Percentiles rank a stretch among this genome's conserved stretches.
Evolutionary conservation across 495 filamentous ascomycete species (phyloP).

Genomic region (Penicillium manginii): DNA sequence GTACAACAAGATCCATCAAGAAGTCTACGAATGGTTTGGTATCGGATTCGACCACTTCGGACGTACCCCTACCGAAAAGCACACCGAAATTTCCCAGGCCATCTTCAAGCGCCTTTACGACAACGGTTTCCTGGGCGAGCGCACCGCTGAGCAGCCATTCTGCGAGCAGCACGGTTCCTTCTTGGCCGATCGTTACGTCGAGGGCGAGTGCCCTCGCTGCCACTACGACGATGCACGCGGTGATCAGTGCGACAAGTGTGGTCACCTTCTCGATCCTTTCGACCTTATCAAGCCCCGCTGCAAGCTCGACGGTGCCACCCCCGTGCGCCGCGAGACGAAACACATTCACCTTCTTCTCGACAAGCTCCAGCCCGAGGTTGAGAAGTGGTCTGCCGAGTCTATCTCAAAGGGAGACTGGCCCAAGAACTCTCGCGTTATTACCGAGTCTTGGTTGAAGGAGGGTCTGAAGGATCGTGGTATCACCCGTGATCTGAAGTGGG

Average conservation of each 20-base stretch:
- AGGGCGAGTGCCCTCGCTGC: conserved; percentile 84
- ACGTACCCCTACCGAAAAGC: conserved; percentile 76
- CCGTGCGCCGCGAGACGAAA: conserved; percentile 70
- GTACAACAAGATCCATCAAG: conserved; percentile 81
- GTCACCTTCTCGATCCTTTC: conserved; percentile 77
- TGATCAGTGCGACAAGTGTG: conserved; percentile 88
- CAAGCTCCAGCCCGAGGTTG: conserved; percentile 73
- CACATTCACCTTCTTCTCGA: conserved; percentile 81
- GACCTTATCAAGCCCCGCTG: conserved; percentile 62
- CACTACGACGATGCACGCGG: conserved; percentile 80
- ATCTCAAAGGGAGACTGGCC: conserved; percentile 71
- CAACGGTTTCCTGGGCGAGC: conserved; percentile 83
- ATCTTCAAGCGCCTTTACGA: conserved; percentile 78
- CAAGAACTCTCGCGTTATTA: conserved; percentile 71
- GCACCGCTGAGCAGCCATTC: conserved; percentile 78
- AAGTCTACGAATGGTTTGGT: conserved; percentile 87
- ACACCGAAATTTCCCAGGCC: conserved; percentile 85
- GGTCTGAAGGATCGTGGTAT: conserved; percentile 84
- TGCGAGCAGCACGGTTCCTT: conserved; percentile 84
- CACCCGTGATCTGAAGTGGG: conserved; percentile 92
- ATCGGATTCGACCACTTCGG: conserved; percentile 87
- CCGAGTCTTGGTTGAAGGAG: conserved; percentile 78
- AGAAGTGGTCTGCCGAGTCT: conserved; percentile 67
- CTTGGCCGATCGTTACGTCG: conserved; percentile 90
- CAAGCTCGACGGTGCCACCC: conserved; percentile 82